Conservation (phyloP, 2,329 filamentous ascomycete species). For the Lithohypha guttulata region DNA sequence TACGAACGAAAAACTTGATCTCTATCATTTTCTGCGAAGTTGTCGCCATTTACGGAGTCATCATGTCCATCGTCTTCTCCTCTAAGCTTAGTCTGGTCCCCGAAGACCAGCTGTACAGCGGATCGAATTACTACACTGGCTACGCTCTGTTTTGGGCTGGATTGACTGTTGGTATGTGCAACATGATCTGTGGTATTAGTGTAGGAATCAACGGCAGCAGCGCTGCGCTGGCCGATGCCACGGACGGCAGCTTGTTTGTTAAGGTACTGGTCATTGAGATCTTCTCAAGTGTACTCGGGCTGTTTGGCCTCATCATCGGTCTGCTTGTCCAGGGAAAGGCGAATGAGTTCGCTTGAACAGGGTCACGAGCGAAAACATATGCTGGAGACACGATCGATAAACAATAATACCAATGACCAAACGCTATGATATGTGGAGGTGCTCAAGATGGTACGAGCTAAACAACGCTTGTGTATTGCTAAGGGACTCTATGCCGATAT, state of each 20-base stretch:
- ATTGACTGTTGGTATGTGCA: conserved; percentile 88
- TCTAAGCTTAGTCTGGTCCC: conserved; percentile 64
- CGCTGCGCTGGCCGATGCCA: conserved; percentile 89
- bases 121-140: conserved; percentile 82
- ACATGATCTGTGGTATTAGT: conserved; percentile 87
- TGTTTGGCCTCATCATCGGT: conserved; percentile 93
- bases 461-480: too few relatives aligned
- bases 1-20: conserved; percentile 98
- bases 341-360: conserved; percentile 54
- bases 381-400: too few relatives aligned
- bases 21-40: conserved; percentile 99
- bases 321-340: conserved; percentile 80
- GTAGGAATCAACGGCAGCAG: conserved; percentile 98
- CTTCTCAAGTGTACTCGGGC: conserved; percentile 91
- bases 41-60: conserved; percentile 98
- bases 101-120: conserved; percentile 57
- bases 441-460: too few relatives aligned
- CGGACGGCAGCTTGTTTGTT: conserved; percentile 89
- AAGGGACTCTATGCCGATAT: too few relatives aligned
- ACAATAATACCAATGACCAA: too few relatives aligned
- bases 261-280: conserved; percentile 99
- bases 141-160: conserved; percentile 95
- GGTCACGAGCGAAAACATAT: too few relatives aligned
- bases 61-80: conserved; percentile 98
- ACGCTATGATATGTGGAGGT: too few relatives aligned